Percentiles rank a stretch among this genome's conserved stretches.
Conservation (phyloP, 2,329 filamentous ascomycete genomes). For the Cryphonectria japonica region DNA sequence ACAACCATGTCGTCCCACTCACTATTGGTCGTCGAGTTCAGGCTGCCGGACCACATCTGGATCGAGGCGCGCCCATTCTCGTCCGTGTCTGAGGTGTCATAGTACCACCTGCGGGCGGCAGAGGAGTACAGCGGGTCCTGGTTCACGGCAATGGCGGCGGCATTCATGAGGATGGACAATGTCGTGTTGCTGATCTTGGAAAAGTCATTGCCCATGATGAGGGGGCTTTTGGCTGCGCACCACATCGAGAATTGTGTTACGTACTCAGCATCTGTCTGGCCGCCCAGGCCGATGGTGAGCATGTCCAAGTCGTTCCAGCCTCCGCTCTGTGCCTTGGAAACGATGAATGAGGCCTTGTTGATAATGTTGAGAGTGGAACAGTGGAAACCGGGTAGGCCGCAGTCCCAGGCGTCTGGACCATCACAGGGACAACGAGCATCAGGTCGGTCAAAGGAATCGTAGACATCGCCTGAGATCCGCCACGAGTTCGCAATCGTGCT, state of each 20-base stretch:
- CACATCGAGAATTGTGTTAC: constrained; percentile 33
- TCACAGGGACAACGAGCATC: constrained; percentile 39
- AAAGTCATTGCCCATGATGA: constrained; percentile 33
- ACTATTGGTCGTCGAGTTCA: constrained; percentile 46
- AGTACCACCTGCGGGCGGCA: constrained; percentile 29
- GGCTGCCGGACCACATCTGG: constrained; percentile 52
- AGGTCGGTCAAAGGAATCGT: constrained; percentile 40
- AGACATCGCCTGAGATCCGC: constrained; percentile 42
- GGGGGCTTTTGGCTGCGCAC: constrained; percentile 31
- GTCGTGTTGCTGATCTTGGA: constrained; percentile 37
- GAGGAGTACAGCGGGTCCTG: constrained; percentile 28
- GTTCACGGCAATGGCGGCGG: constrained; percentile 48
- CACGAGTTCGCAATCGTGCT: constrained; percentile 39
- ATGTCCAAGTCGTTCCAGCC: constrained; percentile 34
- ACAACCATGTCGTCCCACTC: constrained; percentile 49
- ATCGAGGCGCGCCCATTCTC: constrained; percentile 49
- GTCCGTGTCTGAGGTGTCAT: constrained; percentile 39
- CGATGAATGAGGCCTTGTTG: constrained; percentile 32
- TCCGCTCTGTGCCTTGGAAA: constrained; percentile 27
- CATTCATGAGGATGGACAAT: constrained; percentile 45
- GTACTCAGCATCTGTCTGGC: constrained; percentile 32
- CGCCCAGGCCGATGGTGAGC: constrained; percentile 32
- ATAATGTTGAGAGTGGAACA: constrained; percentile 27
- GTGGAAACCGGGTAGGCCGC: constrained; percentile 22
- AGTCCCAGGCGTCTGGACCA: constrained; percentile 22